A percentile compares a stretch with the other conserved stretches of the same genome.
These are phyloP conservation scores for Osmanthus fragrans DNA, from an alignment of 257 asterid genomes.

Conservation along the genomic window DNA sequence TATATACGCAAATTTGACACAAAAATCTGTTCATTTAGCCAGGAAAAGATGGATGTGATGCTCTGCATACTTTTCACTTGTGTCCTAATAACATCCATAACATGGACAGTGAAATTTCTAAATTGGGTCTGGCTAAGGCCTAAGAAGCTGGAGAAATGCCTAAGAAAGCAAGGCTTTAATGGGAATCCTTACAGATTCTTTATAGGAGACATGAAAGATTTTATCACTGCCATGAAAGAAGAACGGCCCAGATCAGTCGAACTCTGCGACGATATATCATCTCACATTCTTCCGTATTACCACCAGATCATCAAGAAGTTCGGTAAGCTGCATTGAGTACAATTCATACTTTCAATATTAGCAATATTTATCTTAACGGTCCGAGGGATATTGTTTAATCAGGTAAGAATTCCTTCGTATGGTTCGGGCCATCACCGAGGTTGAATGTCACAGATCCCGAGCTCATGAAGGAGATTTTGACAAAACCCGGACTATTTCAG, in stretches of 20 bases:
- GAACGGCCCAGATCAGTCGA: constrained; percentile 24
- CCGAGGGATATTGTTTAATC: background rate
- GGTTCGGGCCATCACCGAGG: constrained; percentile 45
- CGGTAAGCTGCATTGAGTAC: constrained; percentile 23
- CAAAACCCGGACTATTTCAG: constrained; percentile 25
- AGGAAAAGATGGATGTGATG: background rate
- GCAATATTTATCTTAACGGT: background rate
- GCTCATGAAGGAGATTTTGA: constrained; percentile 39
- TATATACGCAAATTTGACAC: background rate
- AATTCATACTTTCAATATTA: background rate
- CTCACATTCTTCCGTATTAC: constrained; percentile 45
- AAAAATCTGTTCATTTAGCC: background rate
- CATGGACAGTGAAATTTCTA: constrained; percentile 28
- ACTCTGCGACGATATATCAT: constrained; percentile 29
- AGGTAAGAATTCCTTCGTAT: constrained; percentile 38
- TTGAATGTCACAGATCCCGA: constrained; percentile 34
- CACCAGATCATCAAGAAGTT: constrained; percentile 21
- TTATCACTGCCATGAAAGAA: background rate
- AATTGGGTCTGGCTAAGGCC: constrained; percentile 26
- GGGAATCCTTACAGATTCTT: constrained; percentile 25
- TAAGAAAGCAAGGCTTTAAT: constrained; percentile 23
- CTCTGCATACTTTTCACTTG: constrained; percentile 21
- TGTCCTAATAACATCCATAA: background rate
- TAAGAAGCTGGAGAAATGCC: constrained; percentile 25
- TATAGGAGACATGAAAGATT: constrained; percentile 26